Percentiles rank a stretch among this genome's conserved stretches.
Evolutionary conservation across 2,329 filamentous ascomycete genomes (phyloP).

Genomic region (Aureobasidium leucospermi): DNA sequence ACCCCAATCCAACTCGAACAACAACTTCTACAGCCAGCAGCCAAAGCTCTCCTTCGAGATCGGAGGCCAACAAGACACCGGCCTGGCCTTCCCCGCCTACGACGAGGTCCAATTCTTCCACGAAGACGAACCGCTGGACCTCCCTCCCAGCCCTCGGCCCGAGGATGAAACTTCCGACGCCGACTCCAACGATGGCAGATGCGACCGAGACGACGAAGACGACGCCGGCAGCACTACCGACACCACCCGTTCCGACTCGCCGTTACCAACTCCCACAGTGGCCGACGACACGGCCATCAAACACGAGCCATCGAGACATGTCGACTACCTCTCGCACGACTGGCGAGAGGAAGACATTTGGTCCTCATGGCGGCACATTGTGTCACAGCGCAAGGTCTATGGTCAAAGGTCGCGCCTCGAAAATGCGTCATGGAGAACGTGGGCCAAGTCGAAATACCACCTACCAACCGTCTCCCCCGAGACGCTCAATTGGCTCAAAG

Average conservation of each 20-base stretch:
- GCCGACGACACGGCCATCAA: slow-evolving; percentile 75
- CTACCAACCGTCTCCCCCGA: slow-evolving; percentile 85
- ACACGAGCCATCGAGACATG: slow-evolving; percentile 71
- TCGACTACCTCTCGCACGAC: slow-evolving; percentile 90
- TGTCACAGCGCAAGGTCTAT: slow-evolving; percentile 70
- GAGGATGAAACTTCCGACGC: slow-evolving; percentile 14
- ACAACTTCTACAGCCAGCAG: slow-evolving; percentile 55
- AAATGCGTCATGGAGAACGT: slow-evolving; percentile 95
- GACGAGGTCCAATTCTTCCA: slow-evolving; percentile 23
- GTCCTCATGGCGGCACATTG: slow-evolving; percentile 93
- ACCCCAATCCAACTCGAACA: slow-evolving; percentile 37
- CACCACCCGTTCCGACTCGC: slow-evolving; percentile 51
- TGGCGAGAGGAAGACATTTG: slow-evolving; percentile 96
- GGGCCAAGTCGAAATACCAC: slow-evolving; percentile 86
- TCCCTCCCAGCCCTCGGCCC: slow-evolving; percentile 28
- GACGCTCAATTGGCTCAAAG: slow-evolving; percentile 92
- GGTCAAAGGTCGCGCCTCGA: slow-evolving; percentile 76
- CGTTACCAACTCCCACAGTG: slow-evolving; percentile 52
- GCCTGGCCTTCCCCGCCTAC: slow-evolving; percentile 41
- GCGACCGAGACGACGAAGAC: slow-evolving; percentile 29
- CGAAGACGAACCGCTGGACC: slow-evolving; percentile 27
- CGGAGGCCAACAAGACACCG: slow-evolving; percentile 42
- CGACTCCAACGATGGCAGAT: slow-evolving; percentile 31
- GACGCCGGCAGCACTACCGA: slow-evolving; percentile 48
- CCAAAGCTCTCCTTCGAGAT: slow-evolving; percentile 58